These are phyloP conservation scores for Paxillus involutus DNA, from an alignment of 768 basidiomycete species.

Conservation along the genomic window DNA sequence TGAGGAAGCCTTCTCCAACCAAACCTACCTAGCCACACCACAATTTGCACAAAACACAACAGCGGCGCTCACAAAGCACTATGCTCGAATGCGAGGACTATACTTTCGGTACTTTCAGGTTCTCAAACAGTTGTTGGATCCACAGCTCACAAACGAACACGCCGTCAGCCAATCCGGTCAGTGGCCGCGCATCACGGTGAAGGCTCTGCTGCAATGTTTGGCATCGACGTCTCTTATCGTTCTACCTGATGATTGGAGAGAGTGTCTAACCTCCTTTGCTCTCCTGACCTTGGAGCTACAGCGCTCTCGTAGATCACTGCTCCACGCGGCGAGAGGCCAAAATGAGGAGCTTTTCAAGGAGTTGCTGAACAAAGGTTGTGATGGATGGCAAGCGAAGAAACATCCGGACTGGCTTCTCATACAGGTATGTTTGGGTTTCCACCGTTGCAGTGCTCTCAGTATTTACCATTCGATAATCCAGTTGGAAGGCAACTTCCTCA, in stretches of 20 bases:
- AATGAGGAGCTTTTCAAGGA: constrained; percentile 16
- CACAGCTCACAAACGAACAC: constrained; percentile 8
- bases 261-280: constrained; percentile 27
- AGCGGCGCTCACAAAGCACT: not conserved
- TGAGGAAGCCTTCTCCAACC: constrained; percentile 6
- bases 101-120: not conserved
- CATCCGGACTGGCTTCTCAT: constrained; percentile 22
- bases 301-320: constrained; percentile 33
- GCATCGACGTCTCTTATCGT: constrained; percentile 15
- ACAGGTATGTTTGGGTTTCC: constrained; percentile 5
- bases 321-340: constrained; percentile 7
- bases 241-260: constrained; percentile 28
- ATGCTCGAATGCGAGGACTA: not conserved
- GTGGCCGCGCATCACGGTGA: constrained; percentile 36
- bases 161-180: constrained; percentile 18
- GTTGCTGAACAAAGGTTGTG: constrained; percentile 14
- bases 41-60: not conserved
- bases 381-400: constrained; percentile 13
- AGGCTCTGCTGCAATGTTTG: constrained; percentile 28
- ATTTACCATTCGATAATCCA: constrained; percentile 24
- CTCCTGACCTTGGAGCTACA: constrained; percentile 32
- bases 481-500: constrained; percentile 25
- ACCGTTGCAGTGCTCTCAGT: not conserved
- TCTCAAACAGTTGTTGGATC: constrained; percentile 12
- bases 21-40: not conserved